Conservation (phyloP, 176 grass and related monocot genomes). For the Rhynchospora breviuscula region DNA sequence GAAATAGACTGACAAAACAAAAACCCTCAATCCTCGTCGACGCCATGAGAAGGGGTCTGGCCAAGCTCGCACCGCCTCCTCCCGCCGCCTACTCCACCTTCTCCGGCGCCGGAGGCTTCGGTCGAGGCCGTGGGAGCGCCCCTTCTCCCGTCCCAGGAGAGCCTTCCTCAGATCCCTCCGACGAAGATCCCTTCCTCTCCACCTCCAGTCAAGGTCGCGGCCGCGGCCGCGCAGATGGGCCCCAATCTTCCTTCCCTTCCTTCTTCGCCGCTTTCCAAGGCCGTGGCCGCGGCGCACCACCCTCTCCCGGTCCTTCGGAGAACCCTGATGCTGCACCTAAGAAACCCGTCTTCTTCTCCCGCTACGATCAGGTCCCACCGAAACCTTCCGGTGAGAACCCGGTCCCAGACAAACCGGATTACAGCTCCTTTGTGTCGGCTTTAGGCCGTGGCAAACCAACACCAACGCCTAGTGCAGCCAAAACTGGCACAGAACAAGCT, state of each 20-base stretch:
- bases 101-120: slow-evolving; percentile 32
- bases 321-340: slow-evolving; percentile 7
- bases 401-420: background rate
- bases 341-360: slow-evolving; percentile 25
- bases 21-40: slow-evolving; percentile 6
- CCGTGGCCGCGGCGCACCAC: slow-evolving; percentile 24
- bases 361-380: background rate
- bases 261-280: slow-evolving; percentile 12
- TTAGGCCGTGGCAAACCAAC: slow-evolving; percentile 53
- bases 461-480: background rate
- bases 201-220: slow-evolving; percentile 17
- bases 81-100: slow-evolving; percentile 40
- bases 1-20: background rate
- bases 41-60: slow-evolving; percentile 40
- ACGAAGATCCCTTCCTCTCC: slow-evolving; percentile 28
- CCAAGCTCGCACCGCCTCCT: slow-evolving; percentile 21
- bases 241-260: slow-evolving; percentile 26
- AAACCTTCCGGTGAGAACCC: background rate
- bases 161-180: slow-evolving; percentile 14
- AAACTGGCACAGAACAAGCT: background rate
- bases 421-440: slow-evolving; percentile 27
- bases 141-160: slow-evolving; percentile 21
- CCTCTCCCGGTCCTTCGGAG: background rate
- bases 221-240: slow-evolving; percentile 13
- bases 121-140: slow-evolving; percentile 34